Percentiles rank a stretch among this genome's conserved stretches.
These are phyloP conservation scores for Piper longum DNA, from an alignment of 164 flowering plant genomes.

Conservation along the genomic window DNA sequence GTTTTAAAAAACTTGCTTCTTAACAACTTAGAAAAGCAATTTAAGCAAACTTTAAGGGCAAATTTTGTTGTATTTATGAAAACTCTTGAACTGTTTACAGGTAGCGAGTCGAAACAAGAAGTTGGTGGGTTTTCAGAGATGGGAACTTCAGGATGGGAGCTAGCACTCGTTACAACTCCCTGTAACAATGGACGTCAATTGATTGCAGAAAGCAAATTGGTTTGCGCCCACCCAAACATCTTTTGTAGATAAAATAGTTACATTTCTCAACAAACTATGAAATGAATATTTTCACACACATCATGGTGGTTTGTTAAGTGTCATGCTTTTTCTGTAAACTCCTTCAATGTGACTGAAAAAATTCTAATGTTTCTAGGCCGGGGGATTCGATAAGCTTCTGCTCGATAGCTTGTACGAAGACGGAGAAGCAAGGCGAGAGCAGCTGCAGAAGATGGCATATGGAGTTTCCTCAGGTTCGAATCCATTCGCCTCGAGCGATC, in stretches of 20 bases:
- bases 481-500: slow-evolving; percentile 45
- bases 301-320: too few species aligned
- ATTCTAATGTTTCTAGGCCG: slow-evolving; percentile 32
- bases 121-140: background rate
- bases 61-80: background rate
- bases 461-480: slow-evolving; percentile 25
- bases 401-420: slow-evolving; percentile 92
- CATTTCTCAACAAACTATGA: too few species aligned
- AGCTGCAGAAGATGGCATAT: slow-evolving; percentile 43
- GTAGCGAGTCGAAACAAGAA: background rate
- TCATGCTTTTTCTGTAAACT: background rate
- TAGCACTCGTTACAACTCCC: slow-evolving; percentile 68
- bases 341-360: background rate
- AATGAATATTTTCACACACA: too few species aligned
- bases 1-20: background rate
- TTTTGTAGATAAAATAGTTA: too few species aligned
- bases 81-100: slow-evolving; percentile 1
- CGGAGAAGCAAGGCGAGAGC: slow-evolving; percentile 39
- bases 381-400: slow-evolving; percentile 78
- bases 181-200: slow-evolving; percentile 33
- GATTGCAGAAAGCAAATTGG: slow-evolving; percentile 44
- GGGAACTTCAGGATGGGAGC: slow-evolving; percentile 76
- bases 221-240: slow-evolving; percentile 16
- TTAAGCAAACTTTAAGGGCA: background rate
- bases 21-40: background rate